These are phyloP conservation scores for Tetracentron sinense DNA, from an alignment of 164 flowering plant genomes.

Conservation along the genomic window DNA sequence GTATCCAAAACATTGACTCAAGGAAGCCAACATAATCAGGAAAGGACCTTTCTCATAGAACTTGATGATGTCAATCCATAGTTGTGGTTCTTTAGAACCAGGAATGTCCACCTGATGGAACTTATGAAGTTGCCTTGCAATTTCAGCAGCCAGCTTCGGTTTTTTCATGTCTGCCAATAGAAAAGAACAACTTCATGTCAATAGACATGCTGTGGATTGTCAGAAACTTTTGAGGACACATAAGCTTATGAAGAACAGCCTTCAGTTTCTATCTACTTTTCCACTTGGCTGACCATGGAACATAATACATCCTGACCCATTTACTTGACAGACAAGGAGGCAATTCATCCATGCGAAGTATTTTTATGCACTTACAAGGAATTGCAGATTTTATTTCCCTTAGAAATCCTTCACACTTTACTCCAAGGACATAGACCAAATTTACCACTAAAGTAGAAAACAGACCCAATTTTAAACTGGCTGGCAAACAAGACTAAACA, in stretches of 20 bases:
- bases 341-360: neutral
- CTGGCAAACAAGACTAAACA: neutral
- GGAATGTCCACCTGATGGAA: conserved; percentile 88
- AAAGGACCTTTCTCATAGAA: conserved; percentile 67
- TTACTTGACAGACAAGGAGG: neutral
- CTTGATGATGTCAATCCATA: conserved; percentile 78
- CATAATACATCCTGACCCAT: neutral
- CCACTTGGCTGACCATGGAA: neutral
- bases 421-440: neutral
- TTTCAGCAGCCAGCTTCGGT: conserved; percentile 80
- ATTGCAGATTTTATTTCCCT: neutral
- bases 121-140: conserved; percentile 71
- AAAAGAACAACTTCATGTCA: conserved; percentile 7
- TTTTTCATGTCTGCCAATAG: conserved; percentile 65
- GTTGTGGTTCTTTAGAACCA: conserved; percentile 85
- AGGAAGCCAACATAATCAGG: conserved; percentile 7
- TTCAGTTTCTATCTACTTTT: neutral
- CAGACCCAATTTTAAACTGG: neutral
- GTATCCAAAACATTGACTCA: neutral
- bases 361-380: neutral
- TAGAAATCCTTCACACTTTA: neutral
- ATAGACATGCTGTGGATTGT: conserved; percentile 4
- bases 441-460: neutral
- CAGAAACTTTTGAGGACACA: too few species aligned
- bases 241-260: neutral